Evolutionary conservation across 768 basidiomycete genomes (phyloP).

Genomic region (Collybiopsis confluens): DNA sequence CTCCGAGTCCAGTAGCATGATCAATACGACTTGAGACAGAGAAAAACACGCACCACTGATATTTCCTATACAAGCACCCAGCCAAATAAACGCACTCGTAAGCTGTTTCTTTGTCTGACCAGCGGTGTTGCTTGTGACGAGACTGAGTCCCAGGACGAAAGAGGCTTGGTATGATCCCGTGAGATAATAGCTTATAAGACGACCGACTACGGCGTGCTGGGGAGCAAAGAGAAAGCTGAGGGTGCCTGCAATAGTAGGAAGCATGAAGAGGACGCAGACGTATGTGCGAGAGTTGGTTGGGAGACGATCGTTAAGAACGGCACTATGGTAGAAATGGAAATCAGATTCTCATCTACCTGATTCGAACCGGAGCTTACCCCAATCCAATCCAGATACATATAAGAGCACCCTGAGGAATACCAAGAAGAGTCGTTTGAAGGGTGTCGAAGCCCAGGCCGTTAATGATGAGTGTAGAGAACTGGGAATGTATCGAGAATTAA

Average conservation of each 20-base stretch:
- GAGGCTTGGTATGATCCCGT: constrained; percentile 25
- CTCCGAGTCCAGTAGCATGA: no score
- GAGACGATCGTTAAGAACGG: constrained; percentile 8
- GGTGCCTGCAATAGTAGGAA: constrained; percentile 12
- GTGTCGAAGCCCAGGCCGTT: constrained; percentile 24
- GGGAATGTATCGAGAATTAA: not conserved
- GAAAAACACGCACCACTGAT: constrained; percentile 12
- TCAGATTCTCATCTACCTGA: not conserved
- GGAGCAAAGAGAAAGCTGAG: constrained; percentile 11
- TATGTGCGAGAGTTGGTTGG: constrained; percentile 10
- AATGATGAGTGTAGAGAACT: constrained; percentile 9
- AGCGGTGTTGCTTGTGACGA: constrained; percentile 35
- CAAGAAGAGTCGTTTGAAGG: constrained; percentile 22
- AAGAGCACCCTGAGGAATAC: constrained; percentile 15
- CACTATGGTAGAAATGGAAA: not conserved
- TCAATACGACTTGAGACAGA: not conserved
- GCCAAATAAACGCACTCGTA: constrained; percentile 16
- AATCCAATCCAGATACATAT: constrained; percentile 10
- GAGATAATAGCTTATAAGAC: constrained; percentile 13
- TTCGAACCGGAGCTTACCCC: not conserved
- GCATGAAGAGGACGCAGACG: constrained; percentile 11
- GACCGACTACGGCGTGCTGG: constrained; percentile 4
- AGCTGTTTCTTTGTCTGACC: constrained; percentile 26
- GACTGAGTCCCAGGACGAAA: constrained; percentile 25
- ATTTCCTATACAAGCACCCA: constrained; percentile 17